phyloP scores from a whole-genome alignment of 139 green algal species.

The Chlorella sp. region DNA sequence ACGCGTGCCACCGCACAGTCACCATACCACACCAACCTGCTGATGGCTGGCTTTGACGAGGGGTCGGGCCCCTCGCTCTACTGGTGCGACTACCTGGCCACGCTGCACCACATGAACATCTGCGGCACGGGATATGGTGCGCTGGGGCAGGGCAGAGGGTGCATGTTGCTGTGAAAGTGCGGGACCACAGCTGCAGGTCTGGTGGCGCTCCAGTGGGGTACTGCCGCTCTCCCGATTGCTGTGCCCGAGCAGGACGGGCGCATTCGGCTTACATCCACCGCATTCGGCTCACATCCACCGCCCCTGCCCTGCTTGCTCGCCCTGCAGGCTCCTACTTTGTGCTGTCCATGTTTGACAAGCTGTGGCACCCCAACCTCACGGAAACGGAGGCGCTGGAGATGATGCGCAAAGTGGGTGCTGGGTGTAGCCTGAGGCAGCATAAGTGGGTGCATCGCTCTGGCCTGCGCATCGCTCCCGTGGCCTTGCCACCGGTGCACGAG shows the following conservation, averaged over 20 bases:
- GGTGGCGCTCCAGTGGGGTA: background rate
- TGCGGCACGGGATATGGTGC: slow-evolving; percentile 97
- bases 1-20: slow-evolving; percentile 59
- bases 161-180: no score
- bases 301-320: background rate
- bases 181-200: background rate
- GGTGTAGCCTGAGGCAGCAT: slow-evolving; percentile 50
- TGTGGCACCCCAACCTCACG: slow-evolving; percentile 92
- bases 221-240: no score
- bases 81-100: slow-evolving; percentile 99
- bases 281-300: no score
- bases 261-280: no score
- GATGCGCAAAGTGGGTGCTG: slow-evolving; percentile 69
- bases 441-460: background rate
- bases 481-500: no score
- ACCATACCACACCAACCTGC: slow-evolving; percentile 94
- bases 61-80: slow-evolving; percentile 87
- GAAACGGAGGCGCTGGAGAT: slow-evolving; percentile 90
- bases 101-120: slow-evolving; percentile 97
- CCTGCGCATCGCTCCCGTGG: no score
- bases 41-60: slow-evolving; percentile 96
- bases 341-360: slow-evolving; percentile 95
- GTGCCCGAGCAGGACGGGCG: no score
- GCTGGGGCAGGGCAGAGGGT: no score
- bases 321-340: slow-evolving; percentile 90